Percentiles rank a stretch among this genome's conserved stretches.
Evolutionary conservation across 139 green algal genomes (phyloP).

Genomic region (Coccomyxa sp.): DNA sequence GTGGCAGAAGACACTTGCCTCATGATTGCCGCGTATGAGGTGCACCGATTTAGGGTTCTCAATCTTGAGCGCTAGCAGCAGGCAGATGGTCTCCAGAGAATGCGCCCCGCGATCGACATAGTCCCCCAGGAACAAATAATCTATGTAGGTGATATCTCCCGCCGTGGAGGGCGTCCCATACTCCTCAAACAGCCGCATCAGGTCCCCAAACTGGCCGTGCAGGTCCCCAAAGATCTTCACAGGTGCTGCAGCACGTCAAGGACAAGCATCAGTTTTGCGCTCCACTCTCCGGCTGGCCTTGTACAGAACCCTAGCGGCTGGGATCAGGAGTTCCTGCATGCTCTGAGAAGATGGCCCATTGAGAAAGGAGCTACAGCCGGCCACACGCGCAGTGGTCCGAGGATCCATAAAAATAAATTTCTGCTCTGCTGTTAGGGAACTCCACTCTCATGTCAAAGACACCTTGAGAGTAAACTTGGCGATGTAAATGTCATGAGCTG

Average conservation of each 20-base stretch:
- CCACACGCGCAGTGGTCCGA: too few relatives aligned
- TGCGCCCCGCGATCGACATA: slow-evolving; percentile 84
- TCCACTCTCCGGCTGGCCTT: not conserved
- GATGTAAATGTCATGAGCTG: not conserved
- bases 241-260: slow-evolving; percentile 56
- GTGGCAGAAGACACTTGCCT: slow-evolving; percentile 38
- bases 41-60: slow-evolving; percentile 91
- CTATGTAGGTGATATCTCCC: slow-evolving; percentile 99
- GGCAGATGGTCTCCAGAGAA: slow-evolving; percentile 81
- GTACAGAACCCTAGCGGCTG: not conserved
- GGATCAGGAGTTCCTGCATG: not conserved
- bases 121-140: slow-evolving; percentile 95
- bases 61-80: slow-evolving; percentile 94
- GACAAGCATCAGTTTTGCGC: too few relatives aligned
- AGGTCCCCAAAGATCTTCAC: slow-evolving; percentile 99
- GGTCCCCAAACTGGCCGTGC: slow-evolving; percentile 97
- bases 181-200: slow-evolving; percentile 99
- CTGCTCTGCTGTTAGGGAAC: too few relatives aligned
- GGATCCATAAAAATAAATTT: too few relatives aligned
- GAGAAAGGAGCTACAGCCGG: not conserved
- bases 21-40: slow-evolving; percentile 98
- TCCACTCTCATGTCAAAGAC: too few relatives aligned
- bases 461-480: not conserved
- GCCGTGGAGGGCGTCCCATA: slow-evolving; percentile 93
- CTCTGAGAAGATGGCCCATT: not conserved